phyloP scores from a whole-genome alignment of 1,139 yeast species.

The Lodderomyces margitis region DNA sequence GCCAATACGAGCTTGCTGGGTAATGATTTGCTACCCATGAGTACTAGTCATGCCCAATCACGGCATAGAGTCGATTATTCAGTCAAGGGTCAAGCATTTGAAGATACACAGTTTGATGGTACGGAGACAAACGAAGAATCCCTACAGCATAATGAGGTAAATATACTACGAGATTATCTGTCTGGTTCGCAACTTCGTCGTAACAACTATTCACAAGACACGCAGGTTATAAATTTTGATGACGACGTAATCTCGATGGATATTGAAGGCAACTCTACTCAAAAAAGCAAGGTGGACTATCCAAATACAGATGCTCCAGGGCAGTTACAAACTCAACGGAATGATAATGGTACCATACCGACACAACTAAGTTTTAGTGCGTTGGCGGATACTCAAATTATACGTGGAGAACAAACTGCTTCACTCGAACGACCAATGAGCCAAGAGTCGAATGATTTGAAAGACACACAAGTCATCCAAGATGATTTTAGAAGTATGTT shows the following conservation, averaged over 20 bases:
- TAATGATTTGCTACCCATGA: neutral
- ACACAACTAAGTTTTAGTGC: slow-evolving; percentile 7
- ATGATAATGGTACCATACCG: neutral
- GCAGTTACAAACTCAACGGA: neutral
- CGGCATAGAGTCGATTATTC: neutral
- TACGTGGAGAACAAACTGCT: neutral
- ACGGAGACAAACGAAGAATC: neutral
- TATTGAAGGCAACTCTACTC: slow-evolving; percentile 2
- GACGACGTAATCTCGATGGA: neutral
- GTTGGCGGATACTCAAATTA: slow-evolving; percentile 7
- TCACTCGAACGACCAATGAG: neutral
- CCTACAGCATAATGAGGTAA: neutral
- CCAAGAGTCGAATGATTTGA: neutral
- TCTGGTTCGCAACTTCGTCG: neutral
- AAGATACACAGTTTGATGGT: neutral
- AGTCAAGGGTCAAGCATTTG: neutral
- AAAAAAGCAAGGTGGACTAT: neutral
- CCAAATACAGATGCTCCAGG: neutral
- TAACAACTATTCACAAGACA: slow-evolving; percentile 2
- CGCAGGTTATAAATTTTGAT: neutral
- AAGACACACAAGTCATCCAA: slow-evolving; percentile 5
- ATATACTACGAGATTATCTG: neutral
- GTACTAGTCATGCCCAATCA: neutral
- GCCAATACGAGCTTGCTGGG: neutral
- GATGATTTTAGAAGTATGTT: neutral